Base-by-base conservation (phyloP, 1,284 basidiomycete genomes). In the Naganishia cerealis region DNA sequence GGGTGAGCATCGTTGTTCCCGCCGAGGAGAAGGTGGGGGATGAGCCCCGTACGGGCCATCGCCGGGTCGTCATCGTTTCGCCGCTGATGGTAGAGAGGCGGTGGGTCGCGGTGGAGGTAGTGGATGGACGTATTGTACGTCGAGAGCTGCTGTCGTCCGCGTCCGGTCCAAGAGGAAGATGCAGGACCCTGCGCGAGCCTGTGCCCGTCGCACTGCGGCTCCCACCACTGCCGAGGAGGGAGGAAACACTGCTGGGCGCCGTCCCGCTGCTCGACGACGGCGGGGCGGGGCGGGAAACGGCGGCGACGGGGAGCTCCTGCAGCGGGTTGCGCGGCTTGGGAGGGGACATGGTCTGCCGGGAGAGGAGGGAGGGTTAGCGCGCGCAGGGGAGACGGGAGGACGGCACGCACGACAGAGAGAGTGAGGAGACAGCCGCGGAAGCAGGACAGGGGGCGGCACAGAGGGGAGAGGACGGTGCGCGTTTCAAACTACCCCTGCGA, bases 321-420 rank as follows among this genome's bases (percentile, higher is more conserved):
- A 63, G 50, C n/a, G 61, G 61, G 61, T 63, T 63, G 6, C 61
- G 61, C 18, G 50, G 50, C 16, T 63, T 53, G 53, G 43, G 18
- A 3, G 21, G 29, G 12, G 38, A 10, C 55, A 58, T 57, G 56
- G 39, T 58, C 50, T 57, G 33, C 15, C n/a, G 21, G 2, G 10
- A 3, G 52, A 53, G 36, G 29, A 26, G 48, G 36, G 29, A 26
- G 48, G 33, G 36, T 33, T 24, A 38, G 33, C 10, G 26, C 38
- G 7, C 52, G 50, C 39, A 18, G 29, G 33, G n/a, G 21, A 5
- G 36, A 40, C 7, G 3, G n/a, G 3, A 21, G 46, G 12, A 48
- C n/a, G n/a, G n/a, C n/a, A 29, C 61, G 42, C 29, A 63, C 61
- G 9, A 18, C n/a, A n/a, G n/a, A n/a, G n/a, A n/a, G n/a, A n/a